Base-by-base conservation (phyloP, 73 alveolate genomes). In the Stentor coeruleus region DNA sequence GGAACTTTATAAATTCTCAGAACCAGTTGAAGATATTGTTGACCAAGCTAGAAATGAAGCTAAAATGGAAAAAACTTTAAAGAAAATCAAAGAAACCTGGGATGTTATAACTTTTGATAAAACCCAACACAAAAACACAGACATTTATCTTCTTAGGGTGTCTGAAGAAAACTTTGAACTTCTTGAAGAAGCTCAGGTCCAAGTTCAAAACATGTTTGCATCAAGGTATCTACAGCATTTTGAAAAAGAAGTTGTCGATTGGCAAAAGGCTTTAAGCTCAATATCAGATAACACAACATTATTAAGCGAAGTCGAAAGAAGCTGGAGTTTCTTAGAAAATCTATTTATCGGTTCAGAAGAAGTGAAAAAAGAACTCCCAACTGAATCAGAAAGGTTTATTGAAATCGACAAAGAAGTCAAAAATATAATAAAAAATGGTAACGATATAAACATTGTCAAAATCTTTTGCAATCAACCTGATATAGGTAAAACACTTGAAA, bases 341-440 rank as follows among this genome's bases (percentile, higher is more conserved):
- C 93, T 98, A 59, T 98, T 98, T 95, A 98, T 98, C 85, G 96
- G 96, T 91, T 96, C 99, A 74, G 99, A 97, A 85, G 99, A 98
- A 93, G 99, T 98, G 89, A 98, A 96, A 93, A 97, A 95, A 91
- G 99, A 98, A 95, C 95, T 98, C 59, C 99, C 99, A n/a, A 92
- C 95, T 73, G 99, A 95, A 86, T 89, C 98, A n/a, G 99, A 95
- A 91, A 90, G 91, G 77, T 98, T 98, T 93, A 97, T 92, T 37
- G 97, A 92, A 74, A 96, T 98, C 39, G 99, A 98, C 85, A 94
- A 90, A 85, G 98, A 87, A 85, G 98, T 96, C 83, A 96, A 96
- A 91, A 97, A 93, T 84, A 96, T 98, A 79, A 89, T 98, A 88
- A 88, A 91, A 87, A 91, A 88, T 40, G 99, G 99, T 37, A 82